Conservation (phyloP, 192 early-diverging fungal genomes). For the Coemansia sp. region DNA sequence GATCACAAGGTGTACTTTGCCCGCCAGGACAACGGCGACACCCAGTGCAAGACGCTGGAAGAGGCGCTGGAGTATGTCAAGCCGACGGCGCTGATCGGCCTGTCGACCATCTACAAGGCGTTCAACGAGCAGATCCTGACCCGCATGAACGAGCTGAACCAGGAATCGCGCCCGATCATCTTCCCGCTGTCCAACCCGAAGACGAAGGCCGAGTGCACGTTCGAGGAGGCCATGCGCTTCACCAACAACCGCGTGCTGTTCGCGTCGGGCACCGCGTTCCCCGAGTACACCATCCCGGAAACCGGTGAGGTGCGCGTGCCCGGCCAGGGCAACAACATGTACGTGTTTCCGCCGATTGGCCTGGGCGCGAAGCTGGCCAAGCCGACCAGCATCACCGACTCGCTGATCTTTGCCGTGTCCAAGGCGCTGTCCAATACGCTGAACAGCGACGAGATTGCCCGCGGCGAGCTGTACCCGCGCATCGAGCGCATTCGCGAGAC, state of each 20-base stretch:
- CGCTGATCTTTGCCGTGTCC: conserved; percentile 78
- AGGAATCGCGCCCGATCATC: conserved; percentile 66
- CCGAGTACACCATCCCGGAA: conserved; percentile 63
- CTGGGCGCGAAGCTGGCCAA: conserved; percentile 77
- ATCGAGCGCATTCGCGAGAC: conserved; percentile 83
- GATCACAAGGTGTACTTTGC: conserved; percentile 85
- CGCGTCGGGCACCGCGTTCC: conserved; percentile 94
- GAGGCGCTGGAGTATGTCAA: conserved; percentile 81
- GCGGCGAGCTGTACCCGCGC: conserved; percentile 78
- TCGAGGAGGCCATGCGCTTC: conserved; percentile 80
- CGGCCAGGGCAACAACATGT: conserved; percentile 94
- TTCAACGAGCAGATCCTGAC: conserved; percentile 69
- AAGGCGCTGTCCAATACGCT: conserved; percentile 74
- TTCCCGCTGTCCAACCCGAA: conserved; percentile 89
- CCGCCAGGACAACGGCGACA: conserved; percentile 76
- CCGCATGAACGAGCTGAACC: conserved; percentile 71
- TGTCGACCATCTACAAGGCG: conserved; percentile 72
- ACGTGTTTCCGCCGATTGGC: conserved; percentile 95
- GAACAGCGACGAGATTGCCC: conserved; percentile 60
- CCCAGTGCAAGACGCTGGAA: conserved; percentile 66
- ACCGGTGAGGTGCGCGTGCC: conserved; percentile 51
- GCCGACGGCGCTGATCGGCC: conserved; percentile 87
- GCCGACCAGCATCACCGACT: conserved; percentile 66
- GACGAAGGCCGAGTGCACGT: conserved; percentile 92
- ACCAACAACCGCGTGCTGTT: conserved; percentile 89